phyloP scores from a whole-genome alignment of 1,139 yeast species.

The Wickerhamomyces sp. region DNA sequence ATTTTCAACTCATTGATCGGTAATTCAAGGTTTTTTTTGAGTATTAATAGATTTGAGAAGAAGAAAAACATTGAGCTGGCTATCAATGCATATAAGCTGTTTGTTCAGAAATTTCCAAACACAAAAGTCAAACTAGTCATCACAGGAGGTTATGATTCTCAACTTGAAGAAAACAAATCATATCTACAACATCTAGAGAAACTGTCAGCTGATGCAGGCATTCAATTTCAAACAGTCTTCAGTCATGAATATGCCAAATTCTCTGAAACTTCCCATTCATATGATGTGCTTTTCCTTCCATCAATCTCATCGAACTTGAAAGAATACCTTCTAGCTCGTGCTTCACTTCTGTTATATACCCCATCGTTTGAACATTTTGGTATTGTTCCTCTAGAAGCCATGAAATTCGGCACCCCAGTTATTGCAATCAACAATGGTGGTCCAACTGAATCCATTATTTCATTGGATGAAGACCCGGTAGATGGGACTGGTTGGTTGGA shows the following conservation, averaged over 20 bases:
- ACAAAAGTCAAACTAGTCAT: conserved; percentile 46
- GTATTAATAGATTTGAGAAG: conserved; percentile 84
- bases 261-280: conserved; percentile 29
- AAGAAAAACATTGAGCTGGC: conserved; percentile 83
- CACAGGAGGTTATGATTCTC: conserved; percentile 89
- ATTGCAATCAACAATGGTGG: conserved; percentile 90
- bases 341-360: conserved; percentile 72
- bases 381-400: conserved; percentile 93
- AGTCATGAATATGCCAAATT: conserved; percentile 32
- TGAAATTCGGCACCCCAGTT: conserved; percentile 79
- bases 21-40: conserved; percentile 45
- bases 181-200: conserved; percentile 58
- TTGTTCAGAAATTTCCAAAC: conserved; percentile 22
- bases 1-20: conserved; percentile 19
- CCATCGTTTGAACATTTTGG: conserved; percentile 95
- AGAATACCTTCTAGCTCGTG: conserved; percentile 51
- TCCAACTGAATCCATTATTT: conserved; percentile 75
- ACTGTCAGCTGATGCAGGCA: conserved; percentile 40
- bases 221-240: conserved; percentile 45
- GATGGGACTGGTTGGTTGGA: conserved; percentile 77
- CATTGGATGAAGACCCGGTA: conserved; percentile 36
- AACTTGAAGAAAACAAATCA: conserved; percentile 71
- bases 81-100: conserved; percentile 51
- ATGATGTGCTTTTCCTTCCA: conserved; percentile 69
- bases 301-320: conserved; percentile 68